Conservation (phyloP, 2,329 filamentous ascomycete genomes). For the Stylonectria norvegica region DNA sequence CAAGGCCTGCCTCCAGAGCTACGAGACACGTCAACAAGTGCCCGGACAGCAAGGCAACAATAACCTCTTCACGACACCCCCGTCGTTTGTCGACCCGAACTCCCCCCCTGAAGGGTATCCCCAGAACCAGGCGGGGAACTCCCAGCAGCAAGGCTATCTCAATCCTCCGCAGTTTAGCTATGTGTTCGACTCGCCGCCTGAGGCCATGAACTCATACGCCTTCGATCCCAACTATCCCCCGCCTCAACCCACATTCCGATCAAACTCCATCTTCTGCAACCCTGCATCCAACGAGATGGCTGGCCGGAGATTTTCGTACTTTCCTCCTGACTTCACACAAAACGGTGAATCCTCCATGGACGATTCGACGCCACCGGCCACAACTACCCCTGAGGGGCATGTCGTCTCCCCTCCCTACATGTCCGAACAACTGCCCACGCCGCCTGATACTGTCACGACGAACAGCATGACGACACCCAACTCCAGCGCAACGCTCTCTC, state of each 20-base stretch:
- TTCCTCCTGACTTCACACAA: slow-evolving; percentile 53
- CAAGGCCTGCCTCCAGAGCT: slow-evolving; percentile 82
- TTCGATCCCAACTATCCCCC: slow-evolving; percentile 42
- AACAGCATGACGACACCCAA: slow-evolving; percentile 29
- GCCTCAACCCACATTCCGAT: slow-evolving; percentile 56
- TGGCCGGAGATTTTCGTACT: slow-evolving; percentile 61
- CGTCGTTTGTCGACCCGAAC: slow-evolving; percentile 29
- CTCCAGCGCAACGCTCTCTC: slow-evolving; percentile 36
- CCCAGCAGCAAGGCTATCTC: slow-evolving; percentile 39
- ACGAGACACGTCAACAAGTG: slow-evolving; percentile 53
- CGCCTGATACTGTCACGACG: slow-evolving; percentile 41
- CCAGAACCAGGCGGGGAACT: slow-evolving; percentile 24
- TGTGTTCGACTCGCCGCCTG: slow-evolving; percentile 54
- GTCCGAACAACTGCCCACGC: slow-evolving; percentile 39
- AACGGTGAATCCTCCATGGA: slow-evolving; percentile 32
- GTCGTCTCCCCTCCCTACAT: slow-evolving; percentile 29
- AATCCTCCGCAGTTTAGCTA: slow-evolving; percentile 56
- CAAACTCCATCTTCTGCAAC: slow-evolving; percentile 63
- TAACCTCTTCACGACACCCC: slow-evolving; percentile 35
- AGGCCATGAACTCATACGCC: slow-evolving; percentile 47
- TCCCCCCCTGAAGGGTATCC: slow-evolving; percentile 31
- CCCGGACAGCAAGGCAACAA: slow-evolving; percentile 20
- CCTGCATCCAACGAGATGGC: slow-evolving; percentile 51
- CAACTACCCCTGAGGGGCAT: slow-evolving; percentile 26
- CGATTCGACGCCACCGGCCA: slow-evolving; percentile 34